phyloP scores from a whole-genome alignment of 1,139 yeast species.

The Casaregolazyma suthepensis region DNA sequence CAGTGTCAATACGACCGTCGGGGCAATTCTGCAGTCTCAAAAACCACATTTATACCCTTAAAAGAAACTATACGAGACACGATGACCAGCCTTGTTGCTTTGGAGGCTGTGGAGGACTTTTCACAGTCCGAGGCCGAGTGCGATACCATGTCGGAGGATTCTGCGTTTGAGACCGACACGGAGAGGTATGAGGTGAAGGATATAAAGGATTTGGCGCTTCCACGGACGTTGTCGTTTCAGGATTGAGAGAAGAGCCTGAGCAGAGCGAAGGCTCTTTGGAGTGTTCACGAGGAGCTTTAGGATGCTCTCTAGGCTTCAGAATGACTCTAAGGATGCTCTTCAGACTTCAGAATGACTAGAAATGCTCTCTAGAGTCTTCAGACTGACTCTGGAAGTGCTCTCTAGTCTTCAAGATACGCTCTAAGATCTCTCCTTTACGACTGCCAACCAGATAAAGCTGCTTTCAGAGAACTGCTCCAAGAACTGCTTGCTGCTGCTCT shows the following conservation, averaged over 20 bases:
- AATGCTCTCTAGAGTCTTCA: no score
- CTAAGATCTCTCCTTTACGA: no score
- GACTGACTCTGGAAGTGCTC: no score
- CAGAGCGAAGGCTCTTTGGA: no score
- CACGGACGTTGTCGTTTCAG: background rate
- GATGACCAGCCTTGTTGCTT: constrained; percentile 10
- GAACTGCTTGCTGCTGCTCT: no score
- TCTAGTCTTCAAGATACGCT: no score
- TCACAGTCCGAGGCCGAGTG: background rate
- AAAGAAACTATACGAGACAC: constrained; percentile 18
- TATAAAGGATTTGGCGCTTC: background rate
- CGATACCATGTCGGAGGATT: background rate
- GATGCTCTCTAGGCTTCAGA: no score
- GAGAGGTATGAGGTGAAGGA: background rate
- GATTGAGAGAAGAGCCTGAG: no score
- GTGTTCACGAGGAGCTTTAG: background rate
- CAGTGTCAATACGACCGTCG: constrained; percentile 22
- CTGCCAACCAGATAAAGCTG: no score
- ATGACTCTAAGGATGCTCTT: no score
- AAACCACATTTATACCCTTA: constrained; percentile 15
- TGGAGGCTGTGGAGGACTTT: constrained; percentile 6
- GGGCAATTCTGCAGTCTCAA: constrained; percentile 16
- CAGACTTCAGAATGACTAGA: no score
- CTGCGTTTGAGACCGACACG: background rate
- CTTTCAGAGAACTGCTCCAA: no score